phyloP scores from a whole-genome alignment of 306 rosid genomes.

The Malus sylvestris region DNA sequence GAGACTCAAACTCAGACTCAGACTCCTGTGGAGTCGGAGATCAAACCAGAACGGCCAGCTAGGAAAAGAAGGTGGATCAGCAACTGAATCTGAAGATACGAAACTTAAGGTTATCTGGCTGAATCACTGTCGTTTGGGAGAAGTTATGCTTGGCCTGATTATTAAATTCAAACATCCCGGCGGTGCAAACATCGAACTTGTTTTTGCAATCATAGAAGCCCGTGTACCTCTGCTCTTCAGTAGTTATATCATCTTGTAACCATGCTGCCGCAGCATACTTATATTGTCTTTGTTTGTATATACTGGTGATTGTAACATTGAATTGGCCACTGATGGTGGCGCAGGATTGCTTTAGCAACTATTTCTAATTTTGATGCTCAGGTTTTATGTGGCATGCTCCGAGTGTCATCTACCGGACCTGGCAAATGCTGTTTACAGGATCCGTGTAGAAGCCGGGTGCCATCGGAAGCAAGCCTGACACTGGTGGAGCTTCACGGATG shows the following conservation, averaged over 20 bases:
- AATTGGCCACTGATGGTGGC: conserved; percentile 53
- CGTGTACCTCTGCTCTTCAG: conserved; percentile 28
- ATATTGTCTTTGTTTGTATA: conserved; percentile 38
- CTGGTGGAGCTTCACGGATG: not conserved
- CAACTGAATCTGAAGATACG: conserved; percentile 27
- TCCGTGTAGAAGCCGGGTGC: not conserved
- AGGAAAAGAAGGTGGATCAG: conserved; percentile 95
- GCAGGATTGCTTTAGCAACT: conserved; percentile 29
- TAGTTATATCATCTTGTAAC: conserved; percentile 44
- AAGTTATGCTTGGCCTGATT: conserved; percentile 19
- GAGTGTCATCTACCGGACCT: conserved; percentile 10
- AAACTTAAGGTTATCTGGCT: conserved; percentile 8
- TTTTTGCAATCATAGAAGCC: conserved; percentile 24
- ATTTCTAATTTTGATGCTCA: conserved; percentile 22
- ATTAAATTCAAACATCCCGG: conserved; percentile 23
- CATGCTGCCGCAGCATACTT: conserved; percentile 30
- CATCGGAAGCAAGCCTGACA: conserved; percentile 10
- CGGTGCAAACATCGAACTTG: conserved; percentile 13
- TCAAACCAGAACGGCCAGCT: conserved; percentile 92
- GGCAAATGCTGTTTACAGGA: conserved; percentile 4
- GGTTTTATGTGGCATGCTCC: conserved; percentile 27
- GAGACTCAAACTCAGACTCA: conserved; percentile 13
- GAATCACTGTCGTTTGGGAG: conserved; percentile 15
- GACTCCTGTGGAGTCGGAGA: conserved; percentile 50
- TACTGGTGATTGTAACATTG: conserved; percentile 67